These are phyloP conservation scores for Warburgia ugandensis DNA, from an alignment of 164 flowering plant species.

Conservation along the genomic window DNA sequence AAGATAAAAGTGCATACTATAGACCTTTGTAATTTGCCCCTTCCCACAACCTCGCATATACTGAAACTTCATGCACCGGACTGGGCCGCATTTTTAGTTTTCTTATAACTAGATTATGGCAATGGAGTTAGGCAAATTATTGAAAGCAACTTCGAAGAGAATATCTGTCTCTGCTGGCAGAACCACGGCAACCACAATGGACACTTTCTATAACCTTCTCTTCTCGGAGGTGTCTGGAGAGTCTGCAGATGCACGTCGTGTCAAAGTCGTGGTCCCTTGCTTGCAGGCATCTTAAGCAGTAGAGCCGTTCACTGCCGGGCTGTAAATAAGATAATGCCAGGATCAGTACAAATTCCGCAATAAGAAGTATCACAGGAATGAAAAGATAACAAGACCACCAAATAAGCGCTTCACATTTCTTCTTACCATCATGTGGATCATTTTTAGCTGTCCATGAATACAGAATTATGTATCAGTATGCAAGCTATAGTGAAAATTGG, in stretches of 20 bases:
- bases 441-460: conserved; percentile 37
- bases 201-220: conserved; percentile 90
- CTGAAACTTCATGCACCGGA: too few relatives aligned
- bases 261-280: conserved; percentile 88
- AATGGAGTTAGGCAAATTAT: too few relatives aligned
- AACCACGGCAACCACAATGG: conserved; percentile 87
- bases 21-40: too few relatives aligned
- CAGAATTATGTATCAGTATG: background rate
- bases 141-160: too few relatives aligned
- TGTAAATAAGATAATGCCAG: conserved; percentile 33
- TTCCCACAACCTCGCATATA: too few relatives aligned
- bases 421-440: conserved; percentile 58
- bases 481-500: background rate
- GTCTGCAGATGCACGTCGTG: conserved; percentile 89
- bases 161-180: conserved; percentile 83
- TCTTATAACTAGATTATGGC: too few relatives aligned
- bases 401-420: conserved; percentile 52
- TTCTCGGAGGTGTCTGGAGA: conserved; percentile 89
- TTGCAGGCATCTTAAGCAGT: conserved; percentile 88
- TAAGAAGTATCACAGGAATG: too few relatives aligned
- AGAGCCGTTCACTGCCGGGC: conserved; percentile 93
- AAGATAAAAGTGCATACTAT: too few relatives aligned
- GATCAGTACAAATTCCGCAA: too few relatives aligned
- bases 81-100: too few relatives aligned
- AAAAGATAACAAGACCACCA: too few relatives aligned